Conservation (phyloP, 345 rosid genomes). For the Dipteronia dyeriana region DNA sequence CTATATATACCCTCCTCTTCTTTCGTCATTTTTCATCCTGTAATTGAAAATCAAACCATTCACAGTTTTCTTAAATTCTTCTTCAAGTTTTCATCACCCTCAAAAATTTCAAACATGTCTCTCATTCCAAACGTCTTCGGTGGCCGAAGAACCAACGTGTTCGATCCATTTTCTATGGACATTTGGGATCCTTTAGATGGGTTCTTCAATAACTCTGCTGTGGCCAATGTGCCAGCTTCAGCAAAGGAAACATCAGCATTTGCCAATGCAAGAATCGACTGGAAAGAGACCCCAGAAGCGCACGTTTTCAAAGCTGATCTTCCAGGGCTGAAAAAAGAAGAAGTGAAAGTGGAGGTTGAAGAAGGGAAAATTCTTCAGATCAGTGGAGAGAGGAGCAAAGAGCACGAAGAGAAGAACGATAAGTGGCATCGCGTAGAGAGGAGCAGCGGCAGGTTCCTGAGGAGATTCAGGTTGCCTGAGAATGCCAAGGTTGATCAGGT, state of each 20-base stretch:
- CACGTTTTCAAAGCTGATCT: constrained; percentile 46
- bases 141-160: constrained; percentile 30
- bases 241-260: constrained; percentile 29
- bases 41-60: background rate
- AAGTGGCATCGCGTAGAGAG: constrained; percentile 47
- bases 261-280: constrained; percentile 38
- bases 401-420: constrained; percentile 43
- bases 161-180: constrained; percentile 38
- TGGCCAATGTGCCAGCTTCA: constrained; percentile 17
- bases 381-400: constrained; percentile 40
- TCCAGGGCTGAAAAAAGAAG: constrained; percentile 48
- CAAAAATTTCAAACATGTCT: constrained; percentile 25
- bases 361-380: constrained; percentile 41
- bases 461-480: constrained; percentile 50
- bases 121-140: constrained; percentile 44
- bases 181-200: constrained; percentile 33
- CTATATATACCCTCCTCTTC: constrained; percentile 11
- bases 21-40: background rate
- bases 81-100: background rate
- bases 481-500: constrained; percentile 41
- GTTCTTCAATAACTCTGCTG: constrained; percentile 9
- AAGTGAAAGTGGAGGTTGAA: constrained; percentile 50
- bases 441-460: constrained; percentile 40
- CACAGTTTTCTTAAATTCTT: too few relatives aligned
- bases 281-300: constrained; percentile 50